phyloP scores from a whole-genome alignment of 371 early-diverging fungal species.

The Syncephalis fuscata region DNA sequence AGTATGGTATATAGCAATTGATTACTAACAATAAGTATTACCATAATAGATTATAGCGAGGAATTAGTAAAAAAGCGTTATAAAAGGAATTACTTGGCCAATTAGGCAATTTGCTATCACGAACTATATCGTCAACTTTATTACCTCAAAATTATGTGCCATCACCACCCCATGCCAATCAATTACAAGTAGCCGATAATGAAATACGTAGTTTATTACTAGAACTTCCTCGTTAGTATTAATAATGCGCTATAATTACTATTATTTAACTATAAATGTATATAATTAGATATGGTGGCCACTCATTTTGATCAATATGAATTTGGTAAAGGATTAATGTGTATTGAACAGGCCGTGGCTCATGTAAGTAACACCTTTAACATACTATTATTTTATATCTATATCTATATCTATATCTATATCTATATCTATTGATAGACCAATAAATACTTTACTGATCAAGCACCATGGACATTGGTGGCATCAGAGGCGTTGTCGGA shows the following conservation, averaged over 20 bases:
- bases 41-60: conserved; percentile 64
- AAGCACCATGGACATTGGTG: conserved; percentile 69
- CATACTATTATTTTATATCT: too few species aligned
- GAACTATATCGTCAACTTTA: conserved; percentile 35
- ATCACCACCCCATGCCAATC: background rate
- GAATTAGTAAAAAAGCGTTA: conserved; percentile 45
- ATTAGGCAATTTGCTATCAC: conserved; percentile 70
- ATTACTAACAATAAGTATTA: too few species aligned
- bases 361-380: background rate
- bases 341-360: background rate
- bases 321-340: conserved; percentile 7
- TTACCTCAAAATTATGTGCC: conserved; percentile 18
- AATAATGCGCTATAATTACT: background rate
- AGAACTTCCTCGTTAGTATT: background rate
- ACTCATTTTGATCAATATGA: background rate
- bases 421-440: conserved; percentile 15
- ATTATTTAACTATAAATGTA: too few species aligned
- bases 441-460: conserved; percentile 52
- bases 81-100: conserved; percentile 68
- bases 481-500: conserved; percentile 14
- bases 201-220: background rate
- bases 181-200: background rate
- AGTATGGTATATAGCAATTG: too few species aligned
- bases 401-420: background rate
- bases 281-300: too few species aligned